Conservation (phyloP, 805 yeast species). For the Ogataea populi-albae region DNA sequence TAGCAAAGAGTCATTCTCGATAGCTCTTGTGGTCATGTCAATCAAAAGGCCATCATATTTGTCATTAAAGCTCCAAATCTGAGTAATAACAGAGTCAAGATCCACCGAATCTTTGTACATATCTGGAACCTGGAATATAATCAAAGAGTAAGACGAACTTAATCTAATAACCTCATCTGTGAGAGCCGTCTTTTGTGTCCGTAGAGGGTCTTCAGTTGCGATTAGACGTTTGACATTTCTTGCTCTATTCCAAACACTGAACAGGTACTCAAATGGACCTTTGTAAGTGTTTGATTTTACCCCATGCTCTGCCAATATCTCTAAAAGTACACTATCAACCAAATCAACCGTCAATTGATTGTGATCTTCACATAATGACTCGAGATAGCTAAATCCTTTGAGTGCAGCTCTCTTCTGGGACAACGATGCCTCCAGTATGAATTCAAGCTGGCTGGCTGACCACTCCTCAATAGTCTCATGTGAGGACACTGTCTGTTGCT, state of each 20-base stretch:
- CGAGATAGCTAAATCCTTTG: conserved; percentile 17
- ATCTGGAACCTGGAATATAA: conserved; percentile 68
- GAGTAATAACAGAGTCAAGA: conserved; percentile 28
- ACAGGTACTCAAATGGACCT: conserved; percentile 47
- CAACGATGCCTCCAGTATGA: conserved; percentile 36
- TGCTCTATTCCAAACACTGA: conserved; percentile 41
- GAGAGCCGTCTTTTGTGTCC: conserved; percentile 36
- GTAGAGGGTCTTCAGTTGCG: conserved; percentile 38
- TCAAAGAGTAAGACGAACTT: conserved; percentile 60
- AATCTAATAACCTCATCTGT: conserved; percentile 49
- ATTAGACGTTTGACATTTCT: conserved; percentile 42
- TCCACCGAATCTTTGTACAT: conserved; percentile 45
- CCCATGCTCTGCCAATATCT: conserved; percentile 54
- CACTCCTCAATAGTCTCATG: conserved; percentile 35
- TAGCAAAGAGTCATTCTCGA: conserved; percentile 61
- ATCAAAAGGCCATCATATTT: conserved; percentile 45
- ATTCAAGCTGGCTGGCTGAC: conserved; percentile 38
- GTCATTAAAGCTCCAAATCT: conserved; percentile 25
- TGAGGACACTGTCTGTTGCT: no score
- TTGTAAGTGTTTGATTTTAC: conserved; percentile 26
- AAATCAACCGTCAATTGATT: conserved; percentile 29
- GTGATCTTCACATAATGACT: conserved; percentile 26
- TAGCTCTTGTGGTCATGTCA: conserved; percentile 55
- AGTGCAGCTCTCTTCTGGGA: conserved; percentile 23
- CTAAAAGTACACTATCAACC: conserved; percentile 54